Conservation (phyloP, 2,329 filamentous ascomycete species). For the Paramyrothecium roridum region DNA sequence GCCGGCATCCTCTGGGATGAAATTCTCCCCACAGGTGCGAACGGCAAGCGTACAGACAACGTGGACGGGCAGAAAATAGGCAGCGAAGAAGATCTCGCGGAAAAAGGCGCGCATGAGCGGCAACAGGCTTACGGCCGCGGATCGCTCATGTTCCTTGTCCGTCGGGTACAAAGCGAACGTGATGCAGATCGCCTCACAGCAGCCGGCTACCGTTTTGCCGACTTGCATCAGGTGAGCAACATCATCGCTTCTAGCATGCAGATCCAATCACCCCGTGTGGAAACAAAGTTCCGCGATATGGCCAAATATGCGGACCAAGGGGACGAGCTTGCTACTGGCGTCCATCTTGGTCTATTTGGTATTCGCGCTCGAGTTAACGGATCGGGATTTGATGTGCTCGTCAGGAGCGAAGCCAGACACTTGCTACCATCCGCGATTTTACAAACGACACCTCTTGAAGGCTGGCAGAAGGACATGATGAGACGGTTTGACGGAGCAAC, state of each 20-base stretch:
- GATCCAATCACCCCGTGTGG: slow-evolving; percentile 61
- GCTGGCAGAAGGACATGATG: slow-evolving; percentile 53
- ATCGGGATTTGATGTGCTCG: slow-evolving; percentile 62
- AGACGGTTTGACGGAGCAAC: slow-evolving; percentile 44
- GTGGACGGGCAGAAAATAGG: slow-evolving; percentile 13
- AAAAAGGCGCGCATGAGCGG: slow-evolving; percentile 28
- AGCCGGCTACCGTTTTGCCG: slow-evolving; percentile 75
- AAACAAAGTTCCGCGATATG: slow-evolving; percentile 61
- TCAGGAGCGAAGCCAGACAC: slow-evolving; percentile 52
- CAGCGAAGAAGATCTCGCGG: slow-evolving; percentile 33
- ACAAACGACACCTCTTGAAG: slow-evolving; percentile 48
- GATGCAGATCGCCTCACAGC: slow-evolving; percentile 66
- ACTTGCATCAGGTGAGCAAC: slow-evolving; percentile 62
- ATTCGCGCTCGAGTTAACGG: slow-evolving; percentile 48
- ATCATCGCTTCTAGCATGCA: slow-evolving; percentile 73
- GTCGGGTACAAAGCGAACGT: slow-evolving; percentile 51
- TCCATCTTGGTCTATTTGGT: slow-evolving; percentile 58
- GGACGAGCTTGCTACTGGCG: slow-evolving; percentile 45
- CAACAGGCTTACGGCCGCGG: slow-evolving; percentile 57
- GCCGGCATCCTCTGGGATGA: slow-evolving; percentile 73
- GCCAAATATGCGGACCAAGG: slow-evolving; percentile 50
- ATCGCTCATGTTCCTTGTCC: slow-evolving; percentile 77
- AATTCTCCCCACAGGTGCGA: slow-evolving; percentile 63
- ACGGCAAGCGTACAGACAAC: slow-evolving; percentile 16
- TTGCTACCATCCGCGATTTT: slow-evolving; percentile 59